Evolutionary conservation across 345 rosid genomes (phyloP).

Genomic region (Camelina hispida): DNA sequence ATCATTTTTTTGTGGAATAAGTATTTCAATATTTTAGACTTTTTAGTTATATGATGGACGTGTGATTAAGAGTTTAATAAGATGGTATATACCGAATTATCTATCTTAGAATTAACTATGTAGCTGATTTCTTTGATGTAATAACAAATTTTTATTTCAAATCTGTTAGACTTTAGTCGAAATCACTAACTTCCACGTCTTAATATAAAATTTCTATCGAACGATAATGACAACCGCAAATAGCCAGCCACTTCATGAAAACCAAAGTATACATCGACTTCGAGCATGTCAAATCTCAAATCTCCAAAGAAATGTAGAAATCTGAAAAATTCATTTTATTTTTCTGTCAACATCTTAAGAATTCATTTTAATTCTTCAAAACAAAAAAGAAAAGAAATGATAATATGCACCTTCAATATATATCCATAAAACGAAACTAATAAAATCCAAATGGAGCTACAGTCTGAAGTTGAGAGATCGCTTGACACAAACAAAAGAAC

Average conservation of each 20-base stretch:
- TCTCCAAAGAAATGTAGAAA: not conserved
- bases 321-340: not conserved
- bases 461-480: not conserved
- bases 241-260: not conserved
- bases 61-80: no score
- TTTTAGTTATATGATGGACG: no score
- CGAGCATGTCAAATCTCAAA: constrained; percentile 16
- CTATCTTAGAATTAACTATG: no score
- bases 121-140: no score
- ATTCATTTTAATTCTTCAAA: not conserved
- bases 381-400: no score
- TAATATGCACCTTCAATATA: not conserved
- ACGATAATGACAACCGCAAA: constrained; percentile 15
- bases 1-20: not conserved
- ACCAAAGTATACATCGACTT: constrained; percentile 9
- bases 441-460: not conserved
- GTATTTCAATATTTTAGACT: no score
- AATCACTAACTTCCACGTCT: constrained; percentile 12
- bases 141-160: not conserved
- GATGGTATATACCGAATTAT: no score
- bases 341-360: not conserved
- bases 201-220: not conserved
- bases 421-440: not conserved
- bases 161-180: not conserved
- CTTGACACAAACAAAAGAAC: constrained; percentile 4